Conservation (phyloP, 2,329 filamentous ascomycete species). For the Davidsoniella australis region DNA sequence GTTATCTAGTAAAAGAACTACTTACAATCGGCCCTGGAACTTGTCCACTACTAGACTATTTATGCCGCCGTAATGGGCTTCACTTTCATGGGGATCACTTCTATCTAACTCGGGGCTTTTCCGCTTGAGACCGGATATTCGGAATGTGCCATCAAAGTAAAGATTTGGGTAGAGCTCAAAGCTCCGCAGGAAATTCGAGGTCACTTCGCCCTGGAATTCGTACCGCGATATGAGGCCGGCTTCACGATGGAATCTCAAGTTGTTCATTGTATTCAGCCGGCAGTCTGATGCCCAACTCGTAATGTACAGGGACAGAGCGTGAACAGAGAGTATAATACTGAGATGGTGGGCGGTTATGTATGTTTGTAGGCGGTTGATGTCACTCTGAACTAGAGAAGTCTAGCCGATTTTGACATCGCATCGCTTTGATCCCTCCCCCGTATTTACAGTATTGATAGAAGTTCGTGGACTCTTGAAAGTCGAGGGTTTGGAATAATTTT, state of each 20-base stretch:
- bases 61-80: conserved; percentile 60
- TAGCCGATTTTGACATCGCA: no score
- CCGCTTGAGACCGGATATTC: not conserved
- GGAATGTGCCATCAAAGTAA: conserved; percentile 44
- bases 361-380: no score
- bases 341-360: no score
- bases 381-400: no score
- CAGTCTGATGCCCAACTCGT: not conserved
- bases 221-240: conserved; percentile 48
- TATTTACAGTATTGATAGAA: no score
- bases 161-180: conserved; percentile 50
- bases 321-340: not conserved
- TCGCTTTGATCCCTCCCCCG: no score
- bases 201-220: conserved; percentile 47
- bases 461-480: no score
- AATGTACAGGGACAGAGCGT: not conserved
- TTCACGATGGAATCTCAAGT: conserved; percentile 59
- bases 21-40: conserved; percentile 61
- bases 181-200: conserved; percentile 47
- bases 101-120: not conserved
- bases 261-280: conserved; percentile 38
- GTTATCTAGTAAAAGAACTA: conserved; percentile 1
- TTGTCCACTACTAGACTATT: conserved; percentile 66
- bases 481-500: no score
- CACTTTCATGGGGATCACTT: not conserved